A percentile compares a stretch with the other conserved stretches of the same genome.
These are phyloP conservation scores for Nelumbo lutea DNA, from an alignment of 164 flowering plant species.

Conservation along the genomic window DNA sequence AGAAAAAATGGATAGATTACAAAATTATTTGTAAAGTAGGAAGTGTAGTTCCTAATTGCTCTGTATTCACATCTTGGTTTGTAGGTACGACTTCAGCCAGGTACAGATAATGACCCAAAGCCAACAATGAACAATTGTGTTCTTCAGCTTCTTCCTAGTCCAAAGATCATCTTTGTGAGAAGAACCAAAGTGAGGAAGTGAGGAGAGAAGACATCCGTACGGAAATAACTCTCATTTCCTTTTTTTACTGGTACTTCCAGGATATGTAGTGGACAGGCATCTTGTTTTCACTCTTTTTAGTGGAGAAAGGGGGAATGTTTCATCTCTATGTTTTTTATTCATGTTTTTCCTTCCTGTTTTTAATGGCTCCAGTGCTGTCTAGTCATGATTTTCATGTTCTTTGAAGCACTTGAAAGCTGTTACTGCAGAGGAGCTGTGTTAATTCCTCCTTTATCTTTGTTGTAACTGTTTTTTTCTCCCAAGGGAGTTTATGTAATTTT, in stretches of 20 bases:
- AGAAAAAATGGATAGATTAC: too few species aligned
- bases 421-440: constrained; percentile 18
- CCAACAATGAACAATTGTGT: constrained; percentile 25
- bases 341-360: constrained; percentile 26
- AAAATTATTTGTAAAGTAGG: too few species aligned
- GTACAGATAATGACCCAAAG: constrained; percentile 28
- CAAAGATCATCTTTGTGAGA: constrained; percentile 35
- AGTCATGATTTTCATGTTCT: background rate
- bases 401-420: constrained; percentile 14
- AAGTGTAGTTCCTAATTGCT: background rate
- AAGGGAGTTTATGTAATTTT: constrained; percentile 15
- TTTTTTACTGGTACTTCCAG: constrained; percentile 10
- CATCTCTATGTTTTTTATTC: background rate
- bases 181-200: constrained; percentile 13
- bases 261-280: constrained; percentile 3
- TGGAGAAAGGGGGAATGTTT: constrained; percentile 3
- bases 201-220: too few species aligned
- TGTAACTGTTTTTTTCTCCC: constrained; percentile 7
- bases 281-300: constrained; percentile 5
- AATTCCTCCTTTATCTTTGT: background rate
- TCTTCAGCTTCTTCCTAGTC: constrained; percentile 40
- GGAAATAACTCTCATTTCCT: background rate
- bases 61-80: constrained; percentile 2
- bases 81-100: constrained; percentile 46
- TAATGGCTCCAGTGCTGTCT: constrained; percentile 14